Evolutionary conservation across 2,329 filamentous ascomycete species (phyloP).

Genomic region (Bipolaris oryzae): DNA sequence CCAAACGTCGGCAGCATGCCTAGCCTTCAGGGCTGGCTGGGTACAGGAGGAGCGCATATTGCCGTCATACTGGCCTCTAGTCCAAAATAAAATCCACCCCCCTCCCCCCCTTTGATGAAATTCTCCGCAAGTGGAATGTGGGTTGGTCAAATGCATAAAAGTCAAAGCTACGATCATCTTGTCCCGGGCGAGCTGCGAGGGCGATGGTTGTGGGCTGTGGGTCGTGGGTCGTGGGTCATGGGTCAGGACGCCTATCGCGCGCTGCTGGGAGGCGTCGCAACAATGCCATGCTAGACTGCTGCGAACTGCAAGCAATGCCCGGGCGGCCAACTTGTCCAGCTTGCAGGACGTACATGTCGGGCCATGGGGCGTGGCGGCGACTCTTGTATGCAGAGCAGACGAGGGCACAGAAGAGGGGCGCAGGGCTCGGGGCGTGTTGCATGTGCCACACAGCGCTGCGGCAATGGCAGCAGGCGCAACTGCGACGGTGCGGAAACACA

Average conservation of each 20-base stretch:
- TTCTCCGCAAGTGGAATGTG: too few species aligned
- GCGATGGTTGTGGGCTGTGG: too few species aligned
- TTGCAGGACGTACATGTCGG: neutral
- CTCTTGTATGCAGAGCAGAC: neutral
- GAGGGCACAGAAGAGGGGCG: too few species aligned
- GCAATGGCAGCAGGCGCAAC: conserved; percentile 6
- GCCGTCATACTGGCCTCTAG: neutral
- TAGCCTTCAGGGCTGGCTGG: neutral
- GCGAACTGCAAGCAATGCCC: conserved; percentile 21
- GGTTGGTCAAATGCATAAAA: too few species aligned
- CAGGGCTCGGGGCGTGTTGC: neutral
- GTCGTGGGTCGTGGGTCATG: too few species aligned
- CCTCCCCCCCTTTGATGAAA: too few species aligned
- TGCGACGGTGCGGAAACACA: conserved; percentile 8
- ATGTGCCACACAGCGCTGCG: conserved; percentile 16
- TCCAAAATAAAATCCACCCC: neutral
- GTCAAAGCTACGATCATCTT: too few species aligned
- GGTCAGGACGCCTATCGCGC: neutral
- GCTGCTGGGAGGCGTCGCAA: conserved; percentile 17
- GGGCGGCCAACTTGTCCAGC: conserved; percentile 30
- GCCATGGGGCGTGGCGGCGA: neutral
- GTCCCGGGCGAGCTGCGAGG: too few species aligned
- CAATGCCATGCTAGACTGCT: conserved; percentile 17
- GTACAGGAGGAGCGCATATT: neutral
- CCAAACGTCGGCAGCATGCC: neutral